Conservation (phyloP, 805 yeast genomes). For the Ogataea populi-albae region DNA sequence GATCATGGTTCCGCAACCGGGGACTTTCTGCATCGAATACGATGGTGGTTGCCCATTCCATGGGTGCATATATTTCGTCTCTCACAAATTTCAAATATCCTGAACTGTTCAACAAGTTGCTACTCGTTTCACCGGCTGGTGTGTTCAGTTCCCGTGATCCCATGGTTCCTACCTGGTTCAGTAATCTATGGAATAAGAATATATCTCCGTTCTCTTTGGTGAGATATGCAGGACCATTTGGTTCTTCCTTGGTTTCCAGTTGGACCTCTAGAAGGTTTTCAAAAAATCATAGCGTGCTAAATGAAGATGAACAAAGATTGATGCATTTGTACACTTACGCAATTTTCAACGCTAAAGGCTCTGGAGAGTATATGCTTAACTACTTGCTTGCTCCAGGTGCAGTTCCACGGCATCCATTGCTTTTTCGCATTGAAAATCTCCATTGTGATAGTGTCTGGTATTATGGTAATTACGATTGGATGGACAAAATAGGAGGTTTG, state of each 20-base stretch:
- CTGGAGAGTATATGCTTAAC: conserved; percentile 90
- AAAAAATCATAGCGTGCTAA: conserved; percentile 35
- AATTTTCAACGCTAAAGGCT: conserved; percentile 82
- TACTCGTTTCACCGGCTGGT: conserved; percentile 92
- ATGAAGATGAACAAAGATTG: conserved; percentile 41
- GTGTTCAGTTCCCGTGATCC: conserved; percentile 51
- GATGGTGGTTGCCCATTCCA: conserved; percentile 77
- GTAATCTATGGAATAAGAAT: conserved; percentile 70
- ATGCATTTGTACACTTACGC: conserved; percentile 80
- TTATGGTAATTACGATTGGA: conserved; percentile 77
- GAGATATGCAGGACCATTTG: conserved; percentile 73
- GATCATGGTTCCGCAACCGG: conserved; percentile 56
- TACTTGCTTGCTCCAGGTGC: conserved; percentile 90
- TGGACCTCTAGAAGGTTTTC: conserved; percentile 87
- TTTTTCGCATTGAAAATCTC: conserved; percentile 47
- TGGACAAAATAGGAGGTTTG: conserved; percentile 51
- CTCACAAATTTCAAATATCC: conserved; percentile 64
- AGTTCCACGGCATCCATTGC: conserved; percentile 73
- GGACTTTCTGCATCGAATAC: conserved; percentile 39
- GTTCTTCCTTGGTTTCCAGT: conserved; percentile 81
- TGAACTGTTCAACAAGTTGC: conserved; percentile 56
- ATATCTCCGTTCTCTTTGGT: conserved; percentile 83
- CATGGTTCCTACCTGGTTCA: conserved; percentile 72
- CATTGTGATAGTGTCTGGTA: conserved; percentile 72
- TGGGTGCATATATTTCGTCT: conserved; percentile 85